phyloP scores from a whole-genome alignment of 2,329 filamentous ascomycete genomes.

The Coleophoma cylindrospora region DNA sequence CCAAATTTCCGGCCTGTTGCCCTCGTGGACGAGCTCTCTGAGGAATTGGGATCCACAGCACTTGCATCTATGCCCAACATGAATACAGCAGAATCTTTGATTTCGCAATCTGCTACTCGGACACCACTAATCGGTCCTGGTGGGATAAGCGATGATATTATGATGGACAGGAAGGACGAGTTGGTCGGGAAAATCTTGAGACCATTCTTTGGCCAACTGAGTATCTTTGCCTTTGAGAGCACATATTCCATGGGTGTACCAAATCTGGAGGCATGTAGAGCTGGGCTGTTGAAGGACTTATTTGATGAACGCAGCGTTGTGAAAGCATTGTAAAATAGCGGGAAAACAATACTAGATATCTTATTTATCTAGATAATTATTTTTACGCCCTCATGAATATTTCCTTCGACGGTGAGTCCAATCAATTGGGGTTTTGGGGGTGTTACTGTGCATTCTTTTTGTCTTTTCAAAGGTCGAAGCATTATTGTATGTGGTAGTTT shows the following conservation, averaged over 20 bases:
- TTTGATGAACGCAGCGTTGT: constrained; percentile 74
- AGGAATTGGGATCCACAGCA: constrained; percentile 50
- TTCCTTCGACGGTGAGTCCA: too few species aligned
- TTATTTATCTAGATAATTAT: too few species aligned
- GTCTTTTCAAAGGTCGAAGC: too few species aligned
- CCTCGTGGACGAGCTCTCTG: constrained; percentile 79
- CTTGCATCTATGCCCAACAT: constrained; percentile 9
- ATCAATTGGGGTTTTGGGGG: too few species aligned
- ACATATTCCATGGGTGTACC: constrained; percentile 77
- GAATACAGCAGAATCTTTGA: constrained; percentile 6
- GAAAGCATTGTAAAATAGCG: constrained; percentile 35
- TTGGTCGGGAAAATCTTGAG: constrained; percentile 73
- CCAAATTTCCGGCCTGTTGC: constrained; percentile 64
- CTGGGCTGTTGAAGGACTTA: constrained; percentile 64
- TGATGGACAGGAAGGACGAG: constrained; percentile 57
- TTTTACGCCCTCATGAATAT: too few species aligned
- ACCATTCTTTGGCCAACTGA: constrained; percentile 87
- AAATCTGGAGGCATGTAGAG: constrained; percentile 60
- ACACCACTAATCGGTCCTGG: constrained; percentile 32
- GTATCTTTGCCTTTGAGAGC: constrained; percentile 89
- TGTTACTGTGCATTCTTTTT: too few species aligned
- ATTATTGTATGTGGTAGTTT: too few species aligned
- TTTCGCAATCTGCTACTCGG: constrained; percentile 21
- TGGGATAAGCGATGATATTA: constrained; percentile 49
- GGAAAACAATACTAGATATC: too few species aligned